Evolutionary conservation across 2,329 filamentous ascomycete species (phyloP).

Genomic region (Xylaria polymorpha): DNA sequence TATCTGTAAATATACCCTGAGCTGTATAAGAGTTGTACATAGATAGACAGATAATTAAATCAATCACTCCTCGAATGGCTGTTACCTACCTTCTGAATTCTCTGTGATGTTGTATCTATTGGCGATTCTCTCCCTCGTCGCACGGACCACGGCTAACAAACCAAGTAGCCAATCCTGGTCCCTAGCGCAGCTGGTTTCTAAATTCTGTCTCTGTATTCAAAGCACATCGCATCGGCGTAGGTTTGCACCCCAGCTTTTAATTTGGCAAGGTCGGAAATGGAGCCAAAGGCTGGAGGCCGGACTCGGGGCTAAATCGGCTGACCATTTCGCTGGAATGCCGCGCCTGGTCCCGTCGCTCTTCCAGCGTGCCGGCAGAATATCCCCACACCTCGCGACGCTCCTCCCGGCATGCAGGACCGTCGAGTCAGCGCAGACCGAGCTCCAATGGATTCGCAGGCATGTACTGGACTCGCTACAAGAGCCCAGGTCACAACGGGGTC

Average conservation of each 20-base stretch:
- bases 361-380: constrained; percentile 63
- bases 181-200: background rate
- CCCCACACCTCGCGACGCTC: constrained; percentile 68
- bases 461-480: constrained; percentile 46
- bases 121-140: background rate
- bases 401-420: constrained; percentile 66
- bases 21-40: constrained; percentile 13
- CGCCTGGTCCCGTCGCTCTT: constrained; percentile 70
- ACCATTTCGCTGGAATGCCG: constrained; percentile 61
- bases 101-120: background rate
- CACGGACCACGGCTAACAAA: constrained; percentile 25
- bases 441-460: constrained; percentile 78
- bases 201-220: background rate
- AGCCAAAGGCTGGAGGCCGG: background rate
- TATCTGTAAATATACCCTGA: constrained; percentile 26
- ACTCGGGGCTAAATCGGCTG: background rate
- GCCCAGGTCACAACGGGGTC: background rate
- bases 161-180: background rate
- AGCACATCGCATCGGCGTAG: background rate
- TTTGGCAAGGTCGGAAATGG: background rate
- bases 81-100: background rate
- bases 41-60: constrained; percentile 7
- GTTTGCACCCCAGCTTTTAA: background rate
- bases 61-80: constrained; percentile 15
- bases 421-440: constrained; percentile 72